Base-by-base conservation (phyloP, 495 filamentous ascomycete species). In the Lophiostoma macrostomum region DNA sequence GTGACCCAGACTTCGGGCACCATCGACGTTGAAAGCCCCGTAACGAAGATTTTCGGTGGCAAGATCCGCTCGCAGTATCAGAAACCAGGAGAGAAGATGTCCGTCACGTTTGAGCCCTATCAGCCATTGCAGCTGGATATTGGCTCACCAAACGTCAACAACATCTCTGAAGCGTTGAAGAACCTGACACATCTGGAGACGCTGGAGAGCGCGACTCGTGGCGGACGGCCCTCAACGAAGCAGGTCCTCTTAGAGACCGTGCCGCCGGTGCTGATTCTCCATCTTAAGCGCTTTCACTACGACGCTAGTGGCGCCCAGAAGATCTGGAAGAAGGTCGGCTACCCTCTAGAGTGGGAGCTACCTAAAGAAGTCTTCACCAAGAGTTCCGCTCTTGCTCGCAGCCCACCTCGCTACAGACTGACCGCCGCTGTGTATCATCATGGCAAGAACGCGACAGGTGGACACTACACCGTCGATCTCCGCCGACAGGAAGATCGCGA, bases 251-350 rank as follows among this genome's bases (percentile, higher is more conserved):
- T 98, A 55, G 94, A 97, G 67, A 90, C 84, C 1, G 71, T 97
- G 4, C 93, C 93, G 3, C 88, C 90, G 13, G 88, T 97, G 14
- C 80, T 98, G 3, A 93, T 97, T 44, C 79, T 98, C 31, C 93
- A 98, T 64, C 76, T 98, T 8, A 98, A 98, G 70, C 88, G 94
- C 10, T 98, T 98, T 76, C 88, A 96, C 61, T 97, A 94, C 66
- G 90, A 96, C 48, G 86, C 82, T 60, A 76, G 86, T 37, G 90
- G 90, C 11, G 94, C 90, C 0, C 87, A 95, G 64, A 98, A 98
- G 71, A 95, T 97, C 53, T 97, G 91, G 91, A 98, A 96, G 75
- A 91, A 90, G 71, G 76, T 98, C 59, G 91, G 88, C 29, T 97
- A 98, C 63, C 93, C 93, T 0, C 75, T 97, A 12, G 90, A 96